Evolutionary conservation across 257 asterid species (phyloP).

Genomic region (Apocynum venetum): DNA sequence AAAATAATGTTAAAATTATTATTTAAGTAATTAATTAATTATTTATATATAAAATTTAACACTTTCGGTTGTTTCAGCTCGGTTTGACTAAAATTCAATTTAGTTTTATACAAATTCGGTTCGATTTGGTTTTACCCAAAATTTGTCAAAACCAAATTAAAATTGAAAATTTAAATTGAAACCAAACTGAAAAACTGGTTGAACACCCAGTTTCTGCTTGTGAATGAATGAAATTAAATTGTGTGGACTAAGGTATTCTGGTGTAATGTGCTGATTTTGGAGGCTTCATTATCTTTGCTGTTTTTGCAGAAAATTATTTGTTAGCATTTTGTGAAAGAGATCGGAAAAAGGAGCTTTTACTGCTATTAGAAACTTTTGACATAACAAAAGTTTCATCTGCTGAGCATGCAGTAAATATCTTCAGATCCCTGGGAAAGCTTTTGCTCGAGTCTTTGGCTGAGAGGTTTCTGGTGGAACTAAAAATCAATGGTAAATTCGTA

Average conservation of each 20-base stretch:
- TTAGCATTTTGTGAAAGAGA: conserved; percentile 65
- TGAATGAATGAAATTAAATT: not conserved
- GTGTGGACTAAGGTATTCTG: not conserved
- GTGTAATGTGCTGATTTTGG: not conserved
- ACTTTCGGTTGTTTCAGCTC: no score
- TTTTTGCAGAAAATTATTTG: conserved; percentile 59
- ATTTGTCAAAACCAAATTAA: no score
- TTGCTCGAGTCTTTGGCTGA: conserved; percentile 52
- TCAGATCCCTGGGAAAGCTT: conserved; percentile 69
- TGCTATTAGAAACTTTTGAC: conserved; percentile 57
- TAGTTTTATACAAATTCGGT: no score
- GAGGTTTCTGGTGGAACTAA: conserved; percentile 52
- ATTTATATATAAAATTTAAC: no score
- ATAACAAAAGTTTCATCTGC: conserved; percentile 53
- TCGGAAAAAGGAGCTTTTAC: conserved; percentile 46
- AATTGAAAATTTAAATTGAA: no score
- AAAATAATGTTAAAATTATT: no score
- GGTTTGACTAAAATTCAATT: no score
- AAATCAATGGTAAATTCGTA: conserved; percentile 50
- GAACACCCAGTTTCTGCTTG: not conserved
- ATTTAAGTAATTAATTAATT: no score
- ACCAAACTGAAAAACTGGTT: no score
- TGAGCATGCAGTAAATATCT: conserved; percentile 39
- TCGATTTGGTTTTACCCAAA: no score
- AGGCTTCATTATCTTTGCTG: conserved; percentile 9